Conservation (phyloP, 768 basidiomycete genomes). For the Tricholoma saponaceum region DNA sequence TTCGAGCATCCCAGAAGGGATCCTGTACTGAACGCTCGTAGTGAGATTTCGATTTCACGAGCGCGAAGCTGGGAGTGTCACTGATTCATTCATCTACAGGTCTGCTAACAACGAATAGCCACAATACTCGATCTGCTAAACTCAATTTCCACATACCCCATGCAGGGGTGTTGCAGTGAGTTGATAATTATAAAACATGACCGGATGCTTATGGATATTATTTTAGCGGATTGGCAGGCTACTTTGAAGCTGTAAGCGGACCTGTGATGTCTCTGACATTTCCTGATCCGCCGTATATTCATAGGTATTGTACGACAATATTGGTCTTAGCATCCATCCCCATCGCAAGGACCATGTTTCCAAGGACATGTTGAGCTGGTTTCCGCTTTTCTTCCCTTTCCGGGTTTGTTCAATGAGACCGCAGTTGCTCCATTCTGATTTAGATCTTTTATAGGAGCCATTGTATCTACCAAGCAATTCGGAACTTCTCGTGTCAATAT, state of each 20-base stretch:
- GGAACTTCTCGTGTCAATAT: conserved; percentile 89
- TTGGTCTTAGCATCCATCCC: conserved; percentile 93
- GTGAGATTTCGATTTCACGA: conserved; percentile 33
- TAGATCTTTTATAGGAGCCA: conserved; percentile 59
- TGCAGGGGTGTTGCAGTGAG: conserved; percentile 82
- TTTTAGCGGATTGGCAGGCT: conserved; percentile 81
- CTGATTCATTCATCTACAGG: conserved; percentile 40
- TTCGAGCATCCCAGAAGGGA: conserved; percentile 92
- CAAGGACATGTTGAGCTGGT: conserved; percentile 99
- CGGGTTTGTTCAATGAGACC: conserved; percentile 48
- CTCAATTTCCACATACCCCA: conserved; percentile 91
- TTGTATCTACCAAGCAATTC: conserved; percentile 90
- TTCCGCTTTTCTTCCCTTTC: conserved; percentile 95
- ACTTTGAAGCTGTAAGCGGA: conserved; percentile 77
- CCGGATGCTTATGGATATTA: neutral
- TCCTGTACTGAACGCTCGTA: conserved; percentile 65
- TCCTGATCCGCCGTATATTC: neutral
- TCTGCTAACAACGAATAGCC: conserved; percentile 89
- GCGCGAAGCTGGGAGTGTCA: no score
- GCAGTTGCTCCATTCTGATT: conserved; percentile 3
- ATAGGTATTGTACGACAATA: conserved; percentile 73
- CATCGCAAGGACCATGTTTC: conserved; percentile 80
- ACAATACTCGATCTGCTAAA: conserved; percentile 87
- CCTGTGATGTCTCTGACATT: conserved; percentile 1
- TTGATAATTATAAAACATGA: conserved; percentile 2